Conservation (phyloP, 768 basidiomycete genomes). For the Pleurotus pulmonarius region DNA sequence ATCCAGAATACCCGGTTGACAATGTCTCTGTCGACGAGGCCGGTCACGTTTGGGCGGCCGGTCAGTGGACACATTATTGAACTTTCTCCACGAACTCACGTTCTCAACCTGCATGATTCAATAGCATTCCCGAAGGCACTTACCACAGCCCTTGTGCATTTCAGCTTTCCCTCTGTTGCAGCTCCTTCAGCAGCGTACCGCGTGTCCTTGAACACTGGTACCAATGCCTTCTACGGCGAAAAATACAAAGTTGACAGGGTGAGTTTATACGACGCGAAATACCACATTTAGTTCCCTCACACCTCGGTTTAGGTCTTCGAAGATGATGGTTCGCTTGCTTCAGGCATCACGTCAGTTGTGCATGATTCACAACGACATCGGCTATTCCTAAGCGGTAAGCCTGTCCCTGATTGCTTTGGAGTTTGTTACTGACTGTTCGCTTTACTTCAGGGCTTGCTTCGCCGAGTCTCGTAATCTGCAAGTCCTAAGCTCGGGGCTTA, state of each 20-base stretch:
- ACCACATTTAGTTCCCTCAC: neutral
- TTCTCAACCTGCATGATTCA: neutral
- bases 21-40: conserved; percentile 58
- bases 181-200: conserved; percentile 49
- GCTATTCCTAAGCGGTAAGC: conserved; percentile 59
- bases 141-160: conserved; percentile 30
- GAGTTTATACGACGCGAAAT: conserved; percentile 1
- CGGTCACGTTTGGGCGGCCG: conserved; percentile 61
- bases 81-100: neutral
- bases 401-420: neutral
- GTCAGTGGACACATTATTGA: conserved; percentile 24
- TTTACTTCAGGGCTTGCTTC: neutral
- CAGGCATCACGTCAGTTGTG: conserved; percentile 52
- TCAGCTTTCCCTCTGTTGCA: conserved; percentile 34
- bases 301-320: conserved; percentile 51
- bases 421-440: neutral
- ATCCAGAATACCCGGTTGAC: conserved; percentile 30
- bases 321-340: conserved; percentile 57
- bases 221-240: conserved; percentile 50
- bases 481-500: neutral
- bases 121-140: conserved; percentile 42
- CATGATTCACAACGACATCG: conserved; percentile 47
- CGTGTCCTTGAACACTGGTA: conserved; percentile 50
- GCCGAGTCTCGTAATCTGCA: neutral
- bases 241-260: conserved; percentile 62